phyloP scores from a whole-genome alignment of 1,139 yeast genomes.

The Pichia inconspicua region DNA sequence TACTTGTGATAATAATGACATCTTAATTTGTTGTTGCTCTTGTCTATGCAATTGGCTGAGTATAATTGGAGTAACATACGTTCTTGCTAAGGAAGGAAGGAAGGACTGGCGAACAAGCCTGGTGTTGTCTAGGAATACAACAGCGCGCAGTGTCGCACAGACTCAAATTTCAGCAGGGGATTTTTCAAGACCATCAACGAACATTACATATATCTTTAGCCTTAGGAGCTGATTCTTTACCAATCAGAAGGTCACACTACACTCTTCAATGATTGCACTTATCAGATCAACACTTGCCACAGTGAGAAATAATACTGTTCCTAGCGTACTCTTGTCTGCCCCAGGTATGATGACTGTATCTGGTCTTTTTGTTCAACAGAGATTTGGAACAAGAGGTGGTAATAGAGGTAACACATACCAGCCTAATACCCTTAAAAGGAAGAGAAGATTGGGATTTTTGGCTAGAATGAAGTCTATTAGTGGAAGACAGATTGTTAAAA shows the following conservation, averaged over 20 bases:
- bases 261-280: conserved; percentile 5
- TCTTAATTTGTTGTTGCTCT: not conserved
- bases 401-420: conserved; percentile 91
- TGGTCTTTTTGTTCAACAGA: conserved; percentile 21
- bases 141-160: too few species aligned
- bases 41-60: not conserved
- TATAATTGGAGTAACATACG: too few species aligned
- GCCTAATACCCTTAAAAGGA: conserved; percentile 84
- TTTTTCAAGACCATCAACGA: too few species aligned
- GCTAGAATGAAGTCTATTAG: conserved; percentile 75
- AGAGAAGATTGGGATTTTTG: conserved; percentile 83
- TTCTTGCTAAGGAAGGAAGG: too few species aligned
- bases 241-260: too few species aligned
- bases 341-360: conserved; percentile 11
- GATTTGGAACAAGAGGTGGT: conserved; percentile 59
- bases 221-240: too few species aligned
- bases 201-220: too few species aligned
- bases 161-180: too few species aligned
- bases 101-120: too few species aligned
- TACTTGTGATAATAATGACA: not conserved
- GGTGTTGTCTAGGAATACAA: too few species aligned
- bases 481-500: conserved; percentile 71
- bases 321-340: conserved; percentile 6
- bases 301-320: not conserved
- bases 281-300: conserved; percentile 4